Conservation (phyloP, 106 monocot species). For the Narthecium ossifragum region DNA sequence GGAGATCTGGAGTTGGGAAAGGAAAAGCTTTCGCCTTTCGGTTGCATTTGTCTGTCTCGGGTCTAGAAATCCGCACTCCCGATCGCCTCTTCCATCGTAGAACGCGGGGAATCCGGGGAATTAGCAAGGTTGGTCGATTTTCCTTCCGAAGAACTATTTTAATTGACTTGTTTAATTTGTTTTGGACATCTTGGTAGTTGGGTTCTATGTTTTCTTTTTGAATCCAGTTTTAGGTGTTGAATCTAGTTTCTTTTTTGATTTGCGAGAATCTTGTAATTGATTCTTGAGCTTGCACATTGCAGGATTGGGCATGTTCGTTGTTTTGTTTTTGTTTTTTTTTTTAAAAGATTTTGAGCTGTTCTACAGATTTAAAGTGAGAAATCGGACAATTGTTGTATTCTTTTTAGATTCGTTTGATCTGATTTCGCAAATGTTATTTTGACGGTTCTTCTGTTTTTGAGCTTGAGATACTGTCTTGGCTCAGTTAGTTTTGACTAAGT, state of each 20-base stretch:
- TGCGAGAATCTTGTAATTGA: background rate
- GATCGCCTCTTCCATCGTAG: background rate
- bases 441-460: too few species aligned
- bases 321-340: too few species aligned
- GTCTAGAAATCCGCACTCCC: background rate
- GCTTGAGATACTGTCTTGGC: too few species aligned
- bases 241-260: background rate
- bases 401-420: too few species aligned
- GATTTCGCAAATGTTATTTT: too few species aligned
- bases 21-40: background rate
- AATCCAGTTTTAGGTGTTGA: background rate
- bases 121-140: background rate
- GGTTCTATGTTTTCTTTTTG: background rate
- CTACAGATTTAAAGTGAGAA: too few species aligned
- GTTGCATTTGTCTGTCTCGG: conserved; percentile 3
- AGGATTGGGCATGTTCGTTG: background rate
- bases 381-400: too few species aligned
- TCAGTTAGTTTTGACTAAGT: too few species aligned
- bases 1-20: conserved; percentile 1
- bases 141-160: background rate
- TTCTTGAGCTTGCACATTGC: background rate
- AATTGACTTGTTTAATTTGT: background rate
- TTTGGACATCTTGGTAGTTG: background rate
- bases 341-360: too few species aligned
- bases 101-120: background rate